phyloP scores from a whole-genome alignment of 768 basidiomycete genomes.

The Paxillus involutus region DNA sequence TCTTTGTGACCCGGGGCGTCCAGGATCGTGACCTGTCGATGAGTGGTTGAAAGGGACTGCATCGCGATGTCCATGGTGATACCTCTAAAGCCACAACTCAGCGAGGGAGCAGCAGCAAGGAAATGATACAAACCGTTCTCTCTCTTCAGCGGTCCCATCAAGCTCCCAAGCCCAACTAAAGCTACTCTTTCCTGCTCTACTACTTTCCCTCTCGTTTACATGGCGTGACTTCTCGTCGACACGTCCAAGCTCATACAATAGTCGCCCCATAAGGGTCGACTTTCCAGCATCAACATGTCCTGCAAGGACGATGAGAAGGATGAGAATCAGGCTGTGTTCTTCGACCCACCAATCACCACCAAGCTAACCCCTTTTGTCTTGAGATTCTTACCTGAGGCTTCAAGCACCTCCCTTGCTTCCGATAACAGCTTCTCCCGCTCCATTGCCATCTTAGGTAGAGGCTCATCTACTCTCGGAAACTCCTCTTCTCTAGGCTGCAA shows the following conservation, averaged over 20 bases:
- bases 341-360: slow-evolving; percentile 81
- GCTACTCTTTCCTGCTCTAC: slow-evolving; percentile 87
- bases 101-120: slow-evolving; percentile 1
- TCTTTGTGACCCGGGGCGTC: slow-evolving; percentile 98
- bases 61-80: slow-evolving; percentile 98
- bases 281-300: slow-evolving; percentile 99
- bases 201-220: slow-evolving; percentile 87
- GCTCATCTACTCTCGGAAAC: slow-evolving; percentile 38
- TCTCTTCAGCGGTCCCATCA: slow-evolving; percentile 89
- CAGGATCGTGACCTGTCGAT: slow-evolving; percentile 85
- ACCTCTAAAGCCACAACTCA: slow-evolving; percentile 53
- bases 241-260: slow-evolving; percentile 89
- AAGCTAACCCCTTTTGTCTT: slow-evolving; percentile 81
- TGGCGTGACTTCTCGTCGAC: slow-evolving; percentile 82
- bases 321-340: neutral
- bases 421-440: slow-evolving; percentile 82
- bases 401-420: slow-evolving; percentile 62
- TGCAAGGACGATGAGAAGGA: slow-evolving; percentile 32
- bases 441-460: slow-evolving; percentile 62
- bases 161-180: slow-evolving; percentile 99
- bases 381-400: slow-evolving; percentile 44
- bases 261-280: slow-evolving; percentile 93
- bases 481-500: slow-evolving; percentile 49
- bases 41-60: slow-evolving; percentile 70
- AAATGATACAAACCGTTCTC: slow-evolving; percentile 67